phyloP scores from a whole-genome alignment of 31 red algal genomes.

The Endocladia muricata region DNA sequence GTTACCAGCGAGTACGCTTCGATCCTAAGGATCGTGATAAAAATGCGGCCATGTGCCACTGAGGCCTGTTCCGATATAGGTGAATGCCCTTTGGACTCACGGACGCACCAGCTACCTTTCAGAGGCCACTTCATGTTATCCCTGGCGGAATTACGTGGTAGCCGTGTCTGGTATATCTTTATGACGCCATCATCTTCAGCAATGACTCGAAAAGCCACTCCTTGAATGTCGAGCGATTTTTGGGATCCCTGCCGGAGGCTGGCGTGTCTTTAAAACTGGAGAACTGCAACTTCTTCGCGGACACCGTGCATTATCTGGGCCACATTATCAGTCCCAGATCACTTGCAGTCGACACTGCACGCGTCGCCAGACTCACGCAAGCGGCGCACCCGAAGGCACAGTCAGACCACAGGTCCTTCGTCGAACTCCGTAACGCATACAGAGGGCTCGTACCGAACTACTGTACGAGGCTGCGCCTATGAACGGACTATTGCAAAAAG shows the following conservation, averaged over 20 bases:
- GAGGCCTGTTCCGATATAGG: not conserved
- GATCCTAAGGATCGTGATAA: not conserved
- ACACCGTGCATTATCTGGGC: conserved; percentile 10
- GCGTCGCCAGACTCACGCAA: not conserved
- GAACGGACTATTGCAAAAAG: not conserved
- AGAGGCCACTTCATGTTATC: not conserved
- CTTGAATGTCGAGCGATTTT: not conserved
- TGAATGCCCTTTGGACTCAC: not conserved
- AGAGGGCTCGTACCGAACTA: conserved; percentile 23
- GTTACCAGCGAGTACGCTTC: not conserved
- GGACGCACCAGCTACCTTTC: not conserved
- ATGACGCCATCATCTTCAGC: not conserved
- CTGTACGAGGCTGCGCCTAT: conserved; percentile 7
- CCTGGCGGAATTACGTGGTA: not conserved
- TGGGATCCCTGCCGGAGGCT: not conserved
- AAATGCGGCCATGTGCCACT: not conserved
- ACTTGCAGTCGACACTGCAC: not conserved
- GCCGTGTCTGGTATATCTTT: conserved; percentile 1
- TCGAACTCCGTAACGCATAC: conserved; percentile 1
- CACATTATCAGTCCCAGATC: conserved; percentile 1
- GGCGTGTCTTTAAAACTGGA: not conserved
- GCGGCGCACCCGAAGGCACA: not conserved
- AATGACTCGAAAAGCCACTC: not conserved
- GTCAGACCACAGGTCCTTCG: not conserved
- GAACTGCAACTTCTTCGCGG: not conserved